Evolutionary conservation across 306 rosid species (phyloP).

Genomic region (Lablab purpureus): DNA sequence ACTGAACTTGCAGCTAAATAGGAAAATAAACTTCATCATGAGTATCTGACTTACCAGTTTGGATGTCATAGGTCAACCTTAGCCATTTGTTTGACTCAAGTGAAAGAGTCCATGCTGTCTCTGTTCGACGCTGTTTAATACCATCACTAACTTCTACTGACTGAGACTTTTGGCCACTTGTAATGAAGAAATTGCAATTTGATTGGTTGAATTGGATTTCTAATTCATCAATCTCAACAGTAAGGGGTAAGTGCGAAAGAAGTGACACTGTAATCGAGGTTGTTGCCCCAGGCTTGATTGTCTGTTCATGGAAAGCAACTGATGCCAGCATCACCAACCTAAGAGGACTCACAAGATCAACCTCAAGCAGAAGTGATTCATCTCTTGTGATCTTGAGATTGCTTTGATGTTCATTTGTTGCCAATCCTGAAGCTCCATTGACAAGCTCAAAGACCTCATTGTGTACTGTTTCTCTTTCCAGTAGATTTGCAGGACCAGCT

Average conservation of each 20-base stretch:
- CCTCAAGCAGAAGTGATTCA: conserved; percentile 78
- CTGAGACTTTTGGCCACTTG: conserved; percentile 64
- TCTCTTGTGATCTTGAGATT: conserved; percentile 62
- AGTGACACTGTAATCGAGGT: conserved; percentile 78
- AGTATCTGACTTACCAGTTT: conserved; percentile 66
- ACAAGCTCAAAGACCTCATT: conserved; percentile 79
- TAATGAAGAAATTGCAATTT: conserved; percentile 74
- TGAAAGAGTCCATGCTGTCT: conserved; percentile 65
- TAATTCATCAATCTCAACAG: conserved; percentile 74
- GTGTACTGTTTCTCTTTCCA: conserved; percentile 77
- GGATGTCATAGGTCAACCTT: conserved; percentile 78
- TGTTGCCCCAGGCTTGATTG: conserved; percentile 75
- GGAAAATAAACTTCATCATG: conserved; percentile 23
- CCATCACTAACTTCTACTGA: conserved; percentile 50
- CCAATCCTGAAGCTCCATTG: conserved; percentile 54
- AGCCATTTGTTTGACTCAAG: conserved; percentile 89
- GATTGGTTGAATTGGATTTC: conserved; percentile 94
- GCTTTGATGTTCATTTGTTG: conserved; percentile 49
- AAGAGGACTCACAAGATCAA: conserved; percentile 94
- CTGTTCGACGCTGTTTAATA: conserved; percentile 60
- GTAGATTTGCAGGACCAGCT: conserved; percentile 76
- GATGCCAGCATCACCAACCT: conserved; percentile 91
- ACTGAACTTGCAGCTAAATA: conserved; percentile 13
- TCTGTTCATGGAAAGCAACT: conserved; percentile 92
- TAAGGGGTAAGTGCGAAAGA: conserved; percentile 77